Conservation (phyloP, 2,329 filamentous ascomycete genomes). For the Epichloe gansuensis region DNA sequence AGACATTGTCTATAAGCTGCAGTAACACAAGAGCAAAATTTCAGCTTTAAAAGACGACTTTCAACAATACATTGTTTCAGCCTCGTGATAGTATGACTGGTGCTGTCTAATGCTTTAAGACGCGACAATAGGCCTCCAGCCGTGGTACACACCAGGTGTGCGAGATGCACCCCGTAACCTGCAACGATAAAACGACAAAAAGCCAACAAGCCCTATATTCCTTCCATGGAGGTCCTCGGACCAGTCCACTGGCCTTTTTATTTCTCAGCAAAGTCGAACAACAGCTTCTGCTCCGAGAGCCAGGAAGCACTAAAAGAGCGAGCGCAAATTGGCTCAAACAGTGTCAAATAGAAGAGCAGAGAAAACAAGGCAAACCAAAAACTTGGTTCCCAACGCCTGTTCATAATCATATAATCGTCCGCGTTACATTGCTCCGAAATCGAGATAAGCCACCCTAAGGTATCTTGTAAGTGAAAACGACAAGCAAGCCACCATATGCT, state of each 20-base stretch:
- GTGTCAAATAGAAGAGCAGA: neutral
- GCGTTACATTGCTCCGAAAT: constrained; percentile 11
- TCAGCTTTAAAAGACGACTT: no score
- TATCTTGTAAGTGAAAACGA: constrained; percentile 16
- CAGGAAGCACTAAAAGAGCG: neutral
- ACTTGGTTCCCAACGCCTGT: constrained; percentile 13
- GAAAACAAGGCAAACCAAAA: constrained; percentile 4
- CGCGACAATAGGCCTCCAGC: neutral
- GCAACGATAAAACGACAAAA: constrained; percentile 1
- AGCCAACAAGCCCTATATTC: neutral
- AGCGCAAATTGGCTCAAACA: constrained; percentile 2
- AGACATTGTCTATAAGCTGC: no score
- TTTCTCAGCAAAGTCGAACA: neutral
- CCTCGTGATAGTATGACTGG: neutral
- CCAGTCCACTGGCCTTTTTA: neutral
- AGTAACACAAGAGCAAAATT: no score
- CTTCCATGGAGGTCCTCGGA: neutral
- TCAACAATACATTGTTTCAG: neutral
- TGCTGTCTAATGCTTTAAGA: constrained; percentile 1
- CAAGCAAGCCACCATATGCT: neutral
- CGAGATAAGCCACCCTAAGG: constrained; percentile 14
- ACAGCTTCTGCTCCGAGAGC: neutral
- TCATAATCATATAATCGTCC: constrained; percentile 15
- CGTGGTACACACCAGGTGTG: constrained; percentile 2
- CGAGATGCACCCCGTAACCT: constrained; percentile 5